Percentiles rank a stretch among this genome's conserved stretches.
These are phyloP conservation scores for Pseudopithomyces chartarum DNA, from an alignment of 2,329 filamentous ascomycete genomes.

Conservation along the genomic window DNA sequence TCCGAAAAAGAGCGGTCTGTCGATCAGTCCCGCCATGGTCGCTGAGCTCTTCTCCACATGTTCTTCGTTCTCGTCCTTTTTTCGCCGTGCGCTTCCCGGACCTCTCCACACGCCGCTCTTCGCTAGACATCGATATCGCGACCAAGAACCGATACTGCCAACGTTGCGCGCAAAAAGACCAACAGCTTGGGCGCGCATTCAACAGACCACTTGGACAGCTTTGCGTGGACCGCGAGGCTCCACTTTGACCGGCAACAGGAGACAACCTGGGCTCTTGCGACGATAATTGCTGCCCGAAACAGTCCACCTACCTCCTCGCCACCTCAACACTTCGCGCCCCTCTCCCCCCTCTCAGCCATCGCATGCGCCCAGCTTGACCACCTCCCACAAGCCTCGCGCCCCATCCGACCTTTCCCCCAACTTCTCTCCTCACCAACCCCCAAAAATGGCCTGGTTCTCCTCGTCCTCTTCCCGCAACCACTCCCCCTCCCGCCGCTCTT, in stretches of 20 bases:
- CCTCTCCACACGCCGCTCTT: slow-evolving; percentile 1
- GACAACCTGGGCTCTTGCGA: too few relatives aligned
- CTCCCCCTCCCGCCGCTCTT: slow-evolving; percentile 35
- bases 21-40: slow-evolving; percentile 8
- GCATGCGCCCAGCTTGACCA: slow-evolving; percentile 8
- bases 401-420: neutral
- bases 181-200: neutral
- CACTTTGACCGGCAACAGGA: too few relatives aligned
- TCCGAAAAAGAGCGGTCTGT: slow-evolving; percentile 23
- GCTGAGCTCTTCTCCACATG: neutral
- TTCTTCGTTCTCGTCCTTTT: slow-evolving; percentile 14
- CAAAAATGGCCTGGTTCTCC: slow-evolving; percentile 44
- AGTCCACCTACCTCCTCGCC: too few relatives aligned
- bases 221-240: neutral
- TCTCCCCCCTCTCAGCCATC: neutral
- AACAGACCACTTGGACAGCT: neutral
- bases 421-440: neutral
- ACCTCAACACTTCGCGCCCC: neutral
- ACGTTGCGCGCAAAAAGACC: neutral
- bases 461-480: slow-evolving; percentile 32
- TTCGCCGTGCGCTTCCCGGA: neutral
- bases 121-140: neutral
- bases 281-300: too few relatives aligned
- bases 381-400: neutral
- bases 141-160: neutral